Evolutionary conservation across 1,139 yeast species (phyloP), one percentile per base, ranked within the genome.

Genomic region (Magnusiomyces magnusii): DNA sequence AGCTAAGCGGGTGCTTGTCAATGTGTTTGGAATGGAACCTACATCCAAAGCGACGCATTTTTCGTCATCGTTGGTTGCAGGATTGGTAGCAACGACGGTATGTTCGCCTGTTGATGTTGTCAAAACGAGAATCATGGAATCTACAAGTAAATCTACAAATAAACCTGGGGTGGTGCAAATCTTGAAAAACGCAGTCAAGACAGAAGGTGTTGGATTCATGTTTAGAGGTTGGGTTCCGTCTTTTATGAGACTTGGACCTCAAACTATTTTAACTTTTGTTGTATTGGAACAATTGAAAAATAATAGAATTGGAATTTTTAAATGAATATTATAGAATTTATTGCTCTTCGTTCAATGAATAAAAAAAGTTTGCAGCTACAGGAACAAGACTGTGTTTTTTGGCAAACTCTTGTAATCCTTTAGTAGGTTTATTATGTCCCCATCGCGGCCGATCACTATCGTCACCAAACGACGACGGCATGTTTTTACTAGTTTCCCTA

Each of bases 41-140:
- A 74, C 80, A 28, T 80, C 84, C 58, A 83, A 83, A 64, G 70
- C 84, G 0, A 88, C 96, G 1, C 96, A 89, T 71, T 88, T 90
- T 68, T 70, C 84, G 41, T 88, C 95, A 0, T 85, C 92, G 2
- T 75, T 88, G 61, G 70, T 86, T 63, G 95, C 96, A 0, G 96
- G 96, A 15, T 75, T 89, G 47, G 91, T 88, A 13, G 96, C 96
- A 3, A 89, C 96, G 0, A 90, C 96, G 0, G 87, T 88, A 24
- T 90, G 96, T 71, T 87, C 95, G 1, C 96, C 96, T 0, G 96
- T 93, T 10, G 96, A 90, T 72, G 97, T 90, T 10, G 86, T 90
- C 57, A 90, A 89, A 73, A 90, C 96, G 1, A 78, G 95, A 68
- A 86, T 89, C 61, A 90, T 90, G 96, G 74, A 76, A 23, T n/a